A percentile compares a stretch with the other conserved stretches of the same genome.
Evolutionary conservation across 305 asterid species (phyloP).

Genomic region (Ajuga reptans): DNA sequence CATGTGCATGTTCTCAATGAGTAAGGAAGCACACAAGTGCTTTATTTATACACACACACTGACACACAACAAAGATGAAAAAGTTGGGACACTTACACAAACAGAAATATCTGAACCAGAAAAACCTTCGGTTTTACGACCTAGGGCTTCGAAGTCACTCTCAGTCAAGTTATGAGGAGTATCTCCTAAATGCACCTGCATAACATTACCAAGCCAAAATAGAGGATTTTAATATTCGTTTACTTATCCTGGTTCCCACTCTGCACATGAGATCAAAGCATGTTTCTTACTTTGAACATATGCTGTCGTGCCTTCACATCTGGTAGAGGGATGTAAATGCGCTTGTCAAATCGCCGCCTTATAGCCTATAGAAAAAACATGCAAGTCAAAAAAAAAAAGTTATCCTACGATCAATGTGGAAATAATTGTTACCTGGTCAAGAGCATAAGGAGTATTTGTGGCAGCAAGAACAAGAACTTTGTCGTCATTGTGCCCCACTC

Average conservation of each 20-base stretch:
- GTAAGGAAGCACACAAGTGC: neutral
- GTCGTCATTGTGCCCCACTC: constrained; percentile 93
- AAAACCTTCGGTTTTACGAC: constrained; percentile 84
- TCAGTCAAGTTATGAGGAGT: constrained; percentile 85
- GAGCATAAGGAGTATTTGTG: constrained; percentile 92
- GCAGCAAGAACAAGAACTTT: constrained; percentile 99
- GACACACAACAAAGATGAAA: neutral
- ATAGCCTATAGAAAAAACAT: constrained; percentile 52
- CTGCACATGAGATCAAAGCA: constrained; percentile 8
- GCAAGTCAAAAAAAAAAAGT: neutral
- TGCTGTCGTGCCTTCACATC: constrained; percentile 88
- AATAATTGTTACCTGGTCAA: constrained; percentile 55
- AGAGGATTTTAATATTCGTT: neutral
- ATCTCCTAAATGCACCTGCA: constrained; percentile 95
- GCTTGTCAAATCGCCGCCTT: constrained; percentile 91
- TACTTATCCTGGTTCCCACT: neutral
- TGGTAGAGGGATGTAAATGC: constrained; percentile 92
- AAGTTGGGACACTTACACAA: constrained; percentile 58
- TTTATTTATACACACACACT: neutral
- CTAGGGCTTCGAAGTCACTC: constrained; percentile 74
- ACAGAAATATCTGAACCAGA: constrained; percentile 94
- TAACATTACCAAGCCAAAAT: constrained; percentile 15
- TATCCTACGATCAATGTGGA: neutral
- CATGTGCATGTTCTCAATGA: neutral
- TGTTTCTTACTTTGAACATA: constrained; percentile 73